Evolutionary conservation across 2,329 filamentous ascomycete genomes (phyloP).

Genomic region (Leptoxyphium fumago): DNA sequence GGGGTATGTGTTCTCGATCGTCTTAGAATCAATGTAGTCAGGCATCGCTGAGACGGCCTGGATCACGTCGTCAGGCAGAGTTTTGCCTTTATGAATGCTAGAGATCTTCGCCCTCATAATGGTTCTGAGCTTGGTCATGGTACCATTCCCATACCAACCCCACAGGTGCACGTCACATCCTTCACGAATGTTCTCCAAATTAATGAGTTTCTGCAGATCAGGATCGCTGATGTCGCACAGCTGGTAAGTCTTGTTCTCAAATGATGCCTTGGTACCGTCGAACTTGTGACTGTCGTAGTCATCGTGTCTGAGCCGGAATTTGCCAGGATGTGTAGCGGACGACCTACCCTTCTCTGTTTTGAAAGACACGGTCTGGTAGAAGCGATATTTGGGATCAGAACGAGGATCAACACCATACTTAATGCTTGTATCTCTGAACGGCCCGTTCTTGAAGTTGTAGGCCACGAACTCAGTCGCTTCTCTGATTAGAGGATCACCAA

Average conservation of each 20-base stretch:
- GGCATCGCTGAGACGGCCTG: constrained; percentile 8
- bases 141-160: constrained; percentile 75
- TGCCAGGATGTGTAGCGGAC: constrained; percentile 7
- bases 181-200: constrained; percentile 37
- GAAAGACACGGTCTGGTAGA: constrained; percentile 84
- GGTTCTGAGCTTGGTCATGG: constrained; percentile 68
- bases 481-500: constrained; percentile 44
- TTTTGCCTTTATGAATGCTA: constrained; percentile 22
- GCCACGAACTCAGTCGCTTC: constrained; percentile 70
- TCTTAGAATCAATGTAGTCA: constrained; percentile 6
- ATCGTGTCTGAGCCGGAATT: constrained; percentile 6
- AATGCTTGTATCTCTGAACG: constrained; percentile 80
- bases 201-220: constrained; percentile 50
- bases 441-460: constrained; percentile 85
- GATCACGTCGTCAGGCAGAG: constrained; percentile 16
- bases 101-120: constrained; percentile 78
- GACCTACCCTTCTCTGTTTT: constrained; percentile 36
- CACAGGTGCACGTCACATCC: constrained; percentile 39
- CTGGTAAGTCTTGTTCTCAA: constrained; percentile 86
- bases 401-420: constrained; percentile 79
- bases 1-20: constrained; percentile 1
- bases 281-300: constrained; percentile 56
- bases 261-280: constrained; percentile 58
- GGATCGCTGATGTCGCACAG: constrained; percentile 84
- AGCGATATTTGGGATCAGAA: constrained; percentile 56